Evolutionary conservation across 2,329 filamentous ascomycete species (phyloP), one percentile per base, ranked within the genome.

Genomic region (Cytospora piceae): DNA sequence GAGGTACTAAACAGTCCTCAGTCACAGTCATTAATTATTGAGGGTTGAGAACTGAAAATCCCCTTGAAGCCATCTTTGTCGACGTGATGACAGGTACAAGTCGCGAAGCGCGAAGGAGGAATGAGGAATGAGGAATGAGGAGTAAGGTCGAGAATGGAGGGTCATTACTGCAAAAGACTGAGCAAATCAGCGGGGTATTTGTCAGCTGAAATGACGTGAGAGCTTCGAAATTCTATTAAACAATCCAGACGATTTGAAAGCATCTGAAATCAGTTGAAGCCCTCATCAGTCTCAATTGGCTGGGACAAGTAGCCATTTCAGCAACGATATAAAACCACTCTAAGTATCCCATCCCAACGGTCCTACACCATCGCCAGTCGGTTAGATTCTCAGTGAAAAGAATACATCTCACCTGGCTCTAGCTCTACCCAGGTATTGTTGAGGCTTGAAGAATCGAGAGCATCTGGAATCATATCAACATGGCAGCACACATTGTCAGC

Each of bases 401-500:
- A n/a, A 22, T 9, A 22, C n/a, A 22, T 9, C 7, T 15, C 42
- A 46, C 7, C 27, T 29, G 27, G 5, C 27, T 29, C 27, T 29
- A 29, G 27, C 27, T 29, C 27, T 29, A 29, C 27, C 37, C 42
- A 5, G 17, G 20, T 11, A 46, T 11, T 46, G 2, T 3, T 17
- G 15, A 39, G 37, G 37, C 20, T 46, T 11, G 20, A 46, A n/a
- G 14, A n/a, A 4, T 8, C 42, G 7, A 46, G 42, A n/a, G 20
- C 20, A n/a, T 46, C 17, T 4, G 20, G 20, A 9, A 7, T 2
- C 20, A 22, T 8, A 22, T 37, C 54, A 56, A 34, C 4, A 59
- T 14, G 17, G 58, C 58, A 57, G 31, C 62, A 34, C 27, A 64
- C 3, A 22, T 22, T 27, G 62, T 64, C 32, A 53, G 62, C 4